Percentiles rank a stretch among this genome's conserved stretches.
phyloP scores from a whole-genome alignment of 2,329 filamentous ascomycete species.

The Fusarium luffae region DNA sequence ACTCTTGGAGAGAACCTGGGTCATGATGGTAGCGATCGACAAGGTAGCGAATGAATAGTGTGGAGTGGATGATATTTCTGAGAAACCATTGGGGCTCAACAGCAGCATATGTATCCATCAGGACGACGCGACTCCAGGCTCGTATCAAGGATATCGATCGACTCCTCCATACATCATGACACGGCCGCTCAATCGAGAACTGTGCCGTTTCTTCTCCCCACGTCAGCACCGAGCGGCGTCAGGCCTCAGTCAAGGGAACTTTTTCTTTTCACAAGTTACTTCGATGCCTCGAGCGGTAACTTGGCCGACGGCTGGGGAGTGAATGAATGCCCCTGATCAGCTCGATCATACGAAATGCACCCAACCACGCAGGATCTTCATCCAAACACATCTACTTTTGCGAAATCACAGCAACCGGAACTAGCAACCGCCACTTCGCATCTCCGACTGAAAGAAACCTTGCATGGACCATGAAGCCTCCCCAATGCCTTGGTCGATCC shows the following conservation, averaged over 20 bases:
- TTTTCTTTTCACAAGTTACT: constrained; percentile 7
- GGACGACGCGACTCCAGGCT: constrained; percentile 1
- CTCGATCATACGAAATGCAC: constrained; percentile 28
- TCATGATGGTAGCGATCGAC: constrained; percentile 44
- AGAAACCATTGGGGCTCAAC: constrained; percentile 24
- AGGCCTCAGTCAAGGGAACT: constrained; percentile 19
- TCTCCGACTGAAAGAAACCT: constrained; percentile 13
- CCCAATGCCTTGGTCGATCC: constrained; percentile 22
- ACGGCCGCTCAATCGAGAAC: constrained; percentile 19
- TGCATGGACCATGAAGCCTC: constrained; percentile 17
- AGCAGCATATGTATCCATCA: constrained; percentile 39
- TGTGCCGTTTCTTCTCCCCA: constrained; percentile 19
- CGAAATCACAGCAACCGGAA: constrained; percentile 13
- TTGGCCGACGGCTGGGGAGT: constrained; percentile 24
- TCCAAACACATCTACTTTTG: constrained; percentile 10
- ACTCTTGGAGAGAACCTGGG: constrained; percentile 41
- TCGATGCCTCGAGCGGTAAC: constrained; percentile 8
- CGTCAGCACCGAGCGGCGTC: constrained; percentile 31
- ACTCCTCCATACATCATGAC: constrained; percentile 20
- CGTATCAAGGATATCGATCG: constrained; percentile 20
- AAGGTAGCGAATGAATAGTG: constrained; percentile 38
- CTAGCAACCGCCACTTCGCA: constrained; percentile 43
- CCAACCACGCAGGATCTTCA: constrained; percentile 18
- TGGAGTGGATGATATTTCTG: constrained; percentile 10
- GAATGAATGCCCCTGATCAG: constrained; percentile 10